phyloP scores from a whole-genome alignment of 306 rosid genomes.

The Ochetophila trinervis region DNA sequence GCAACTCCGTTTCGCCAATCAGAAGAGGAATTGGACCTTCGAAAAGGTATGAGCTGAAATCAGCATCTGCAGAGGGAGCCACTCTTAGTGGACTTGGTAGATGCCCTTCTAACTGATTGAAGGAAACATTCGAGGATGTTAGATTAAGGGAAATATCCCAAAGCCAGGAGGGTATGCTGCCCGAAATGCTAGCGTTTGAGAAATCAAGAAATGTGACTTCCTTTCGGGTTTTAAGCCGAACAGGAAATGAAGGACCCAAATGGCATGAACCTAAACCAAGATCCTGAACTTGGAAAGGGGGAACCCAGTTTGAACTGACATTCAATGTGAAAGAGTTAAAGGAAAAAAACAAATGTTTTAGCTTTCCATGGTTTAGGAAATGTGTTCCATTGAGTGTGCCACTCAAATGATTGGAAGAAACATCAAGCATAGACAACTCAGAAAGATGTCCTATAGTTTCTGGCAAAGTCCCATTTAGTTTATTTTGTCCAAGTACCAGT shows the following conservation, averaged over 20 bases:
- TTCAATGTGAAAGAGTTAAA: conserved; percentile 35
- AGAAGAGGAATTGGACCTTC: too few relatives aligned
- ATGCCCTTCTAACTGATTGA: conserved; percentile 26
- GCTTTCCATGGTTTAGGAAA: conserved; percentile 21
- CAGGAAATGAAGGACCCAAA: conserved; percentile 42
- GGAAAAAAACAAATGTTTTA: conserved; percentile 17
- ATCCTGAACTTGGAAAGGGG: conserved; percentile 21
- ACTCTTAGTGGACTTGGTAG: conserved; percentile 19
- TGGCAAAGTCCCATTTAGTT: conserved; percentile 42
- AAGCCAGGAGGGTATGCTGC: conserved; percentile 38
- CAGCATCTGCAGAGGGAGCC: neutral
- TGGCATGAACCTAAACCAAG: conserved; percentile 18
- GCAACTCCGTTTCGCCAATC: too few relatives aligned
- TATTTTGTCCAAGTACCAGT: conserved; percentile 22
- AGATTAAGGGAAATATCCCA: conserved; percentile 27
- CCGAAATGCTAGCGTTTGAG: conserved; percentile 13
- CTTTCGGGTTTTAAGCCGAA: conserved; percentile 36
- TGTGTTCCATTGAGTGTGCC: conserved; percentile 37
- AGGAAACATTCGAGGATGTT: conserved; percentile 22
- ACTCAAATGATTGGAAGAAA: conserved; percentile 38
- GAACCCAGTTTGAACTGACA: conserved; percentile 32
- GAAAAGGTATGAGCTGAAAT: too few relatives aligned
- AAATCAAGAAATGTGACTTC: neutral
- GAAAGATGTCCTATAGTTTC: conserved; percentile 36
- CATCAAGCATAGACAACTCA: conserved; percentile 14